Percentiles rank a stretch among this genome's conserved stretches.
phyloP scores from a whole-genome alignment of 352 stramenopile genomes.

The Phytophthora lateralis region DNA sequence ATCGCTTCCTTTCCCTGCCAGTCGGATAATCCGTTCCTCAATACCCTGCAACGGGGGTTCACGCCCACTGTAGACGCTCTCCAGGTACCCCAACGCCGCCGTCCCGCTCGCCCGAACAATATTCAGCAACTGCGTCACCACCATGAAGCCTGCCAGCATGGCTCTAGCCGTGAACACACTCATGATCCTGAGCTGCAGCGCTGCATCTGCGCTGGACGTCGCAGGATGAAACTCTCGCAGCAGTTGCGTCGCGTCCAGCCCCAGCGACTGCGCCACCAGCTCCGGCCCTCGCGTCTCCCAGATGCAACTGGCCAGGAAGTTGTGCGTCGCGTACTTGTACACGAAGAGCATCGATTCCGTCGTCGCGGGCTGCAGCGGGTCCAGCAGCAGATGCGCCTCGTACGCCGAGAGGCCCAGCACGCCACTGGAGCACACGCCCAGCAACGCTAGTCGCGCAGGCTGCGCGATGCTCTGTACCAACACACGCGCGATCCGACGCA shows the following conservation, averaged over 20 bases:
- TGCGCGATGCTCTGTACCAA: conserved; percentile 53
- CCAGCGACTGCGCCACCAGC: conserved; percentile 51
- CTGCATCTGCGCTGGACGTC: conserved; percentile 40
- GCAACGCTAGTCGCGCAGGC: conserved; percentile 47
- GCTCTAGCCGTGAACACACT: conserved; percentile 49
- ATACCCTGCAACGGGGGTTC: conserved; percentile 59
- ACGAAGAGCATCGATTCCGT: conserved; percentile 49
- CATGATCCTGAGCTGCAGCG: conserved; percentile 47
- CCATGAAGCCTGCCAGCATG: conserved; percentile 67
- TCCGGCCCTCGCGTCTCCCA: conserved; percentile 56
- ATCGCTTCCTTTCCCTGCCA: conserved; percentile 58
- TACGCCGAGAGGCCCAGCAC: conserved; percentile 57
- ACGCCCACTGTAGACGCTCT: conserved; percentile 54
- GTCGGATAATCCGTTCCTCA: conserved; percentile 64
- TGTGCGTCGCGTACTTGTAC: conserved; percentile 62
- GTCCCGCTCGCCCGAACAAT: conserved; percentile 57
- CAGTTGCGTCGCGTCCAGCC: conserved; percentile 40
- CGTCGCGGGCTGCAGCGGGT: conserved; percentile 30
- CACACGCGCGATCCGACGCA: conserved; percentile 47
- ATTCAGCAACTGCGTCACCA: conserved; percentile 68
- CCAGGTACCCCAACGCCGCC: conserved; percentile 49
- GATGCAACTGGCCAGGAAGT: conserved; percentile 70
- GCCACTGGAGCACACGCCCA: conserved; percentile 50
- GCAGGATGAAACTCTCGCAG: conserved; percentile 39
- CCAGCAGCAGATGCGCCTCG: conserved; percentile 52